phyloP scores from a whole-genome alignment of 169 alveolate genomes.

The Besnoitia besnoiti region DNA sequence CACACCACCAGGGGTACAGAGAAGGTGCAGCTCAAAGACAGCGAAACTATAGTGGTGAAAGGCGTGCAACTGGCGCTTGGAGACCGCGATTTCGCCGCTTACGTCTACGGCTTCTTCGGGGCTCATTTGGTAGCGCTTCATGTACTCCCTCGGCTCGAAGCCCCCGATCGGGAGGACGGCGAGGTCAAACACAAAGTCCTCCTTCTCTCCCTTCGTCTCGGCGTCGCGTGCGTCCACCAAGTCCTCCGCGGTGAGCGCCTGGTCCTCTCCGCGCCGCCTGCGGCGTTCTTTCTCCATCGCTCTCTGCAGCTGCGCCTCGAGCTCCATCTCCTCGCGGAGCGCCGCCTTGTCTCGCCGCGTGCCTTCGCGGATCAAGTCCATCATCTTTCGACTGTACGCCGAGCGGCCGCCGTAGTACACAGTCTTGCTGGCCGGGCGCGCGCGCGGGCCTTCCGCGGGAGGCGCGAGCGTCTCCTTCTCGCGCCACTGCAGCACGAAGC shows the following conservation, averaged over 20 bases:
- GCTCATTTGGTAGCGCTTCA: constrained; percentile 35
- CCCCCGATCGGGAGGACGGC: constrained; percentile 51
- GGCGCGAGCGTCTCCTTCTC: not conserved
- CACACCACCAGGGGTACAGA: not conserved
- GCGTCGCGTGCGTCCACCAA: not conserved
- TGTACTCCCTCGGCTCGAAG: constrained; percentile 19
- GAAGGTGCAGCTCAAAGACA: not conserved
- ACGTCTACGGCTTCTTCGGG: constrained; percentile 55
- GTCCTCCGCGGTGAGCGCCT: not conserved
- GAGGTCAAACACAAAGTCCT: constrained; percentile 27
- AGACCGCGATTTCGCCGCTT: not conserved
- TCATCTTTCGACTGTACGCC: constrained; percentile 15
- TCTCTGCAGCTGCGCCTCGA: not conserved
- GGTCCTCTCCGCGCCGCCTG: not conserved
- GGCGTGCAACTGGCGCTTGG: not conserved
- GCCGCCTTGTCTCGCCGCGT: not conserved
- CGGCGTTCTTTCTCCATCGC: not conserved
- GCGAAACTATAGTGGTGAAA: not conserved
- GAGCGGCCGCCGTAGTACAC: constrained; percentile 9
- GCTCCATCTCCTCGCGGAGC: not conserved
- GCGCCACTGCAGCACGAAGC: constrained; percentile 3
- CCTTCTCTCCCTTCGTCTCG: not conserved
- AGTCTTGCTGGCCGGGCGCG: not conserved
- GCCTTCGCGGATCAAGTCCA: constrained; percentile 4
- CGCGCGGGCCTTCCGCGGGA: not conserved